phyloP scores from a whole-genome alignment of 2,329 filamentous ascomycete genomes.

The Erysiphe neolycopersici region DNA sequence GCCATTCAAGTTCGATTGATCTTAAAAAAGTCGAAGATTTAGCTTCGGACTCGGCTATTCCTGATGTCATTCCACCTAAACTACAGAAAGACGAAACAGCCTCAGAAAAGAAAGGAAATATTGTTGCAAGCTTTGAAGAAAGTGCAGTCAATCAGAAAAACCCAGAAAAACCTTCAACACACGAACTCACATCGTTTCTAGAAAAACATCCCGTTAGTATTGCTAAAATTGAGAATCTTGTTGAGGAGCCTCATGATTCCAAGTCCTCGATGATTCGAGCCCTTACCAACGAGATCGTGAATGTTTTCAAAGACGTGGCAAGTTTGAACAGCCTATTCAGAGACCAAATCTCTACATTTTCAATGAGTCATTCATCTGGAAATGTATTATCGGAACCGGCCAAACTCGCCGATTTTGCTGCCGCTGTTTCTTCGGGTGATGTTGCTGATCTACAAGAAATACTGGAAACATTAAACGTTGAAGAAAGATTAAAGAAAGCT shows the following conservation, averaged over 20 bases:
- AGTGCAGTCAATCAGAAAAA: conserved; percentile 31
- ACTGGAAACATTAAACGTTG: conserved; percentile 65
- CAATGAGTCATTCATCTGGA: conserved; percentile 78
- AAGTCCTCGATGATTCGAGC: conserved; percentile 75
- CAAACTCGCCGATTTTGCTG: conserved; percentile 89
- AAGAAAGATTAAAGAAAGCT: conserved; percentile 77
- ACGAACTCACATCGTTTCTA: conserved; percentile 76
- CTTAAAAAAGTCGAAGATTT: conserved; percentile 21
- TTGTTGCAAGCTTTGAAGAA: conserved; percentile 94
- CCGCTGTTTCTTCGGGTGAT: conserved; percentile 84
- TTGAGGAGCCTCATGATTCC: conserved; percentile 69
- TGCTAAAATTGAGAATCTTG: conserved; percentile 82
- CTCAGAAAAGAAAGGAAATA: conserved; percentile 60
- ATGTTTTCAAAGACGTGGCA: conserved; percentile 94
- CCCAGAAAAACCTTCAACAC: conserved; percentile 25
- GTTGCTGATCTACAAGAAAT: conserved; percentile 82
- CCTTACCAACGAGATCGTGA: conserved; percentile 91
- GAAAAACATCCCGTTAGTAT: conserved; percentile 79
- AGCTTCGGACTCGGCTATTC: conserved; percentile 20
- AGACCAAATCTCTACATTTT: conserved; percentile 92
- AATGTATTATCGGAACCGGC: conserved; percentile 89
- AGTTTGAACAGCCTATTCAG: conserved; percentile 83
- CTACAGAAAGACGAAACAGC: conserved; percentile 22
- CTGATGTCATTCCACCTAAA: conserved; percentile 33
- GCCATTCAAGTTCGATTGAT: conserved; percentile 11